Conservation (phyloP, 192 early-diverging fungal genomes). For the Mortierella claussenii region DNA sequence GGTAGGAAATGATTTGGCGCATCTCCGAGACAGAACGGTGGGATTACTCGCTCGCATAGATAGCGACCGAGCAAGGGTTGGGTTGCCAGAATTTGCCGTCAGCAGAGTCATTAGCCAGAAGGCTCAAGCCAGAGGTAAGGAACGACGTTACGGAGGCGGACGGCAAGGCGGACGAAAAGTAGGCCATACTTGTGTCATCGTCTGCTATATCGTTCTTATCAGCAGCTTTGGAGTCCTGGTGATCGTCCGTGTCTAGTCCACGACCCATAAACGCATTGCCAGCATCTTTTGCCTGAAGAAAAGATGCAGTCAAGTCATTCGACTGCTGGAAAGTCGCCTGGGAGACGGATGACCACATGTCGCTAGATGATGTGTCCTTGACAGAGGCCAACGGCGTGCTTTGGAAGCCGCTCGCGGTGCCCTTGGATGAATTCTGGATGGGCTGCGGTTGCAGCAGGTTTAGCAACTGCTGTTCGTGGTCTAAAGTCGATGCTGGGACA, state of each 20-base stretch:
- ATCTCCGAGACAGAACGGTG: conserved; percentile 1
- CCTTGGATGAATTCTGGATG: neutral
- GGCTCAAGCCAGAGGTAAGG: conserved; percentile 5
- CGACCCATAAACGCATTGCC: conserved; percentile 25
- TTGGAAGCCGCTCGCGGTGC: neutral
- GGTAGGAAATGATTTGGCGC: conserved; percentile 7
- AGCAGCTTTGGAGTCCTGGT: neutral
- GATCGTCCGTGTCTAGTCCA: conserved; percentile 12
- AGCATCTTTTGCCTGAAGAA: conserved; percentile 23
- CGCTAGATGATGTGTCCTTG: neutral
- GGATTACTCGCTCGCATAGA: conserved; percentile 36
- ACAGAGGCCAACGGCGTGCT: neutral
- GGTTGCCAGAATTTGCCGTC: conserved; percentile 41
- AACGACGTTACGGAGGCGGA: conserved; percentile 3
- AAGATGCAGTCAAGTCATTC: conserved; percentile 25
- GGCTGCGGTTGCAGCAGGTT: conserved; percentile 16
- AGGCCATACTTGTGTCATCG: neutral
- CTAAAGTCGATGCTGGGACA: conserved; percentile 25
- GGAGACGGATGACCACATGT: conserved; percentile 14
- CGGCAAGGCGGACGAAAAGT: conserved; percentile 4
- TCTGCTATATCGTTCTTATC: neutral
- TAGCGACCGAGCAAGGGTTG: conserved; percentile 14
- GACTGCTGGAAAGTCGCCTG: conserved; percentile 10
- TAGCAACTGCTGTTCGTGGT: conserved; percentile 36
- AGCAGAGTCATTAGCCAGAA: conserved; percentile 8